Evolutionary conservation across 176 grass and related monocot species (phyloP), one percentile per base, ranked within the genome.

Genomic region (Triticum monococcum): DNA sequence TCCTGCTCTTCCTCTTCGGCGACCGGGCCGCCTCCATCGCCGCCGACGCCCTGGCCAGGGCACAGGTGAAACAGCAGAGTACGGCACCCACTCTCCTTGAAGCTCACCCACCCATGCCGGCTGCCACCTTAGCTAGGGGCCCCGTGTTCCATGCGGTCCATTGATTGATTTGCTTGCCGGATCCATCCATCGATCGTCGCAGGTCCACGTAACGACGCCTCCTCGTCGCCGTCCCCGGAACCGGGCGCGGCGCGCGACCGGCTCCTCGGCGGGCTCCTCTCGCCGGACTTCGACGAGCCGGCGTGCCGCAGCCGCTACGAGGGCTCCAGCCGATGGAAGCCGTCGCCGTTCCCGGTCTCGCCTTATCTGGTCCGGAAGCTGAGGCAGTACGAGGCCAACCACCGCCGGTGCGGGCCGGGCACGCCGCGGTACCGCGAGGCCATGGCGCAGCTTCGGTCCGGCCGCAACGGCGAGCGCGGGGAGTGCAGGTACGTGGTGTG

Each of bases 401-500:
- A 98, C 56, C 90, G 82, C 40, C 85, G 89, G 81, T 98, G 95
- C 78, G 89, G 80, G 0, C 91, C 93, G 5, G 63, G 22, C 72
- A 95, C 95, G 4, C 60, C 86, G 9, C 75, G 14, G 48, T 93
- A 77, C 86, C 30, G 79, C 26, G 83, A 69, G 5, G 92, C 93
- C 3, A 36, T 90, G 32, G 70, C 87, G 64, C 91, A 87, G 84
- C 88, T 95, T 57, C 46, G 31, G 61, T 87, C 82, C 48, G 94
- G 91, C 72, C 85, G 81, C 60, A 90, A 85, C 68, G 86, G 35
- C 1, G 89, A 79, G 37, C 86, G 33, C 78, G 84, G 1, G 63
- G 93, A 89, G 41, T 98, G 93, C 84, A 89, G 63, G 75, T 98
- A 95, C 88, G 91, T 93, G 59, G 69, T 95, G 70, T 98, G 93